These are phyloP conservation scores for Thuja plicata DNA, from an alignment of 83 land plant species.

Conservation along the genomic window DNA sequence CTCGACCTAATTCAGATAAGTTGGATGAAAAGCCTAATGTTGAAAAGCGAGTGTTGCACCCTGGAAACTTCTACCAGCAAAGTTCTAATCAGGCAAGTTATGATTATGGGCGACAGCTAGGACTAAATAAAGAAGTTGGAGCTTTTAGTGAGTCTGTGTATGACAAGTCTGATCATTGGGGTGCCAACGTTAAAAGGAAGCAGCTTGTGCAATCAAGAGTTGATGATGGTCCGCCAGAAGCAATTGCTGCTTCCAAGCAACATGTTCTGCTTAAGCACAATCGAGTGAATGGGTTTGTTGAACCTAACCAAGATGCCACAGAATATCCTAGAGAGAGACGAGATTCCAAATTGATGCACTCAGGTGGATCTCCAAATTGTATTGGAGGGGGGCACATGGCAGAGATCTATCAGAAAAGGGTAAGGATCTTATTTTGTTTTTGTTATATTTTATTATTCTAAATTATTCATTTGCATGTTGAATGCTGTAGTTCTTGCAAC, in stretches of 20 bases:
- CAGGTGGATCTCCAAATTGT: conserved; percentile 20
- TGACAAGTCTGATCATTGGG: conserved; percentile 35
- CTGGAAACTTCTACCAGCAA: conserved; percentile 34
- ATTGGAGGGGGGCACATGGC: conserved; percentile 39
- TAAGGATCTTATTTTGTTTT: conserved; percentile 14
- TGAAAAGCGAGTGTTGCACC: conserved; percentile 28
- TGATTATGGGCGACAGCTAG: conserved; percentile 28
- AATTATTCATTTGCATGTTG: background rate
- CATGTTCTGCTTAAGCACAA: conserved; percentile 36
- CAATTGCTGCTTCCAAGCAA: conserved; percentile 23
- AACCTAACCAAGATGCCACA: conserved; percentile 26
- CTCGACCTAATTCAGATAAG: conserved; percentile 55
- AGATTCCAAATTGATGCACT: conserved; percentile 32
- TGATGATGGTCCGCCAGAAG: conserved; percentile 12
- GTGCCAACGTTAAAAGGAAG: conserved; percentile 27
- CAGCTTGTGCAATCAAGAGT: conserved; percentile 35
- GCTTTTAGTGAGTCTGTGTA: conserved; percentile 20
- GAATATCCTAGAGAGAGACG: conserved; percentile 47
- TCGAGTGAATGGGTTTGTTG: conserved; percentile 22
- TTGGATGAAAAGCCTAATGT: conserved; percentile 43
- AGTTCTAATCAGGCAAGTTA: conserved; percentile 25
- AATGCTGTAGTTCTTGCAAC: background rate
- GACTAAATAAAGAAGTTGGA: conserved; percentile 31
- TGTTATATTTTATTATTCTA: background rate
- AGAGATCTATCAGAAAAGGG: conserved; percentile 64